These are phyloP conservation scores for Paramecium primaurelia DNA, from an alignment of 73 alveolate species.

Conservation along the genomic window DNA sequence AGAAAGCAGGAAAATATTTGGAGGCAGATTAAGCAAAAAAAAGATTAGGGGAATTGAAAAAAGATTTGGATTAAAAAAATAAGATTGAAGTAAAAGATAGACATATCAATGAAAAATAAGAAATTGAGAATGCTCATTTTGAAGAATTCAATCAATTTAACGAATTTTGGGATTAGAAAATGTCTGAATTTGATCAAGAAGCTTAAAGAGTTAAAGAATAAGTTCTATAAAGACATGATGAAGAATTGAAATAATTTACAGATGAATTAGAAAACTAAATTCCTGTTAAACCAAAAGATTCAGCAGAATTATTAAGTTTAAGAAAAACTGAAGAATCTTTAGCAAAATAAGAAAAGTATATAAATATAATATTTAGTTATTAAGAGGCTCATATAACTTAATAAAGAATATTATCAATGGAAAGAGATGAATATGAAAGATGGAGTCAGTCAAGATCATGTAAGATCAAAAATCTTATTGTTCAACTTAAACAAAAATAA, in stretches of 20 bases:
- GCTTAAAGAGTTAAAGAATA: conserved; percentile 46
- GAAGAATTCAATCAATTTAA: conserved; percentile 60
- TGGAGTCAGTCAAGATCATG: conserved; percentile 48
- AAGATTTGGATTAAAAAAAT: conserved; percentile 45
- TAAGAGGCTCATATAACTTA: conserved; percentile 57
- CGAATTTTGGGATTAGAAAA: conserved; percentile 66
- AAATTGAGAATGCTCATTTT: conserved; percentile 60
- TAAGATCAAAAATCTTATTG: conserved; percentile 47
- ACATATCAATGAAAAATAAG: conserved; percentile 38
- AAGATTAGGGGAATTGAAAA: conserved; percentile 48
- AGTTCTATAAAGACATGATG: conserved; percentile 52
- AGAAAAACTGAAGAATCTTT: conserved; percentile 60
- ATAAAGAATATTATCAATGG: conserved; percentile 53
- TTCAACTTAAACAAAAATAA: conserved; percentile 19
- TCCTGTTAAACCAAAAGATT: conserved; percentile 56
- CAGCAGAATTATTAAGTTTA: conserved; percentile 51
- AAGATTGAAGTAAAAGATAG: conserved; percentile 55
- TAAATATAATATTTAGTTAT: neutral
- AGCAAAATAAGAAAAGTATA: conserved; percentile 57
- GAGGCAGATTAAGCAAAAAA: conserved; percentile 63
- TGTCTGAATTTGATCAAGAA: conserved; percentile 57
- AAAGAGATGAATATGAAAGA: conserved; percentile 58
- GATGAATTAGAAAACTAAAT: conserved; percentile 57
- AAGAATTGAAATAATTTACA: conserved; percentile 28
- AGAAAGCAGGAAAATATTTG: conserved; percentile 57